A percentile compares a stretch with the other conserved stretches of the same genome.
These are phyloP conservation scores for Trichoderma citrinoviride DNA, from an alignment of 2,329 filamentous ascomycete species.

Conservation along the genomic window DNA sequence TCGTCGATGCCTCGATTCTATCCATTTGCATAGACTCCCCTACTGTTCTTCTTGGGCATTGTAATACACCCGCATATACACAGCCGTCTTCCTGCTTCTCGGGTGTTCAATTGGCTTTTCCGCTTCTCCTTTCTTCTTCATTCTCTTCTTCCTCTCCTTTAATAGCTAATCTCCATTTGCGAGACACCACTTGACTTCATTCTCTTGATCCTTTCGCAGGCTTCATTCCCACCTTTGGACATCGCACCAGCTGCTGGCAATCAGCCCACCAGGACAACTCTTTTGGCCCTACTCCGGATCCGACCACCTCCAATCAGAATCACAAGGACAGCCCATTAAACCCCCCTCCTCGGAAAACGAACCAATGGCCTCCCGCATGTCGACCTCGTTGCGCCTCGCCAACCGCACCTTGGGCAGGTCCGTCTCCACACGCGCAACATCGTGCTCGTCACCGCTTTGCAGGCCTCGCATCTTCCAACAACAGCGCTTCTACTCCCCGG, in stretches of 20 bases:
- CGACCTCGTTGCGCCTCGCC: slow-evolving; percentile 28
- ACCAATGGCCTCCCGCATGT: slow-evolving; percentile 36
- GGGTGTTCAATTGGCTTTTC: neutral
- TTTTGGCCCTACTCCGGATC: neutral
- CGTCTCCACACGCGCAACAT: slow-evolving; percentile 23
- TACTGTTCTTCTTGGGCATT: neutral
- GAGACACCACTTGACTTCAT: neutral
- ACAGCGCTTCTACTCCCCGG: slow-evolving; percentile 43
- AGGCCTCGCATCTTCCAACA: slow-evolving; percentile 21
- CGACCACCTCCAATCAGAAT: neutral
- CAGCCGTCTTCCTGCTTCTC: neutral
- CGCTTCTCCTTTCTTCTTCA: neutral
- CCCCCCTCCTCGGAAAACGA: neutral
- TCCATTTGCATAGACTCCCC: neutral
- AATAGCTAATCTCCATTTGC: neutral
- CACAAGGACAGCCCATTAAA: neutral
- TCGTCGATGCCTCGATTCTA: neutral
- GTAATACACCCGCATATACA: slow-evolving; percentile 14
- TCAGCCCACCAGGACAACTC: slow-evolving; percentile 16
- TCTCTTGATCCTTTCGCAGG: neutral
- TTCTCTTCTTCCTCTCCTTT: slow-evolving; percentile 11
- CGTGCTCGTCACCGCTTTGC: slow-evolving; percentile 17
- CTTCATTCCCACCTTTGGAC: neutral
- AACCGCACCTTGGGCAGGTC: slow-evolving; percentile 21
- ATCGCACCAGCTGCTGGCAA: neutral